Evolutionary conservation across 208 protist genomes (phyloP), one percentile per base, ranked within the genome.

Genomic region (Zelonia costaricensis): DNA sequence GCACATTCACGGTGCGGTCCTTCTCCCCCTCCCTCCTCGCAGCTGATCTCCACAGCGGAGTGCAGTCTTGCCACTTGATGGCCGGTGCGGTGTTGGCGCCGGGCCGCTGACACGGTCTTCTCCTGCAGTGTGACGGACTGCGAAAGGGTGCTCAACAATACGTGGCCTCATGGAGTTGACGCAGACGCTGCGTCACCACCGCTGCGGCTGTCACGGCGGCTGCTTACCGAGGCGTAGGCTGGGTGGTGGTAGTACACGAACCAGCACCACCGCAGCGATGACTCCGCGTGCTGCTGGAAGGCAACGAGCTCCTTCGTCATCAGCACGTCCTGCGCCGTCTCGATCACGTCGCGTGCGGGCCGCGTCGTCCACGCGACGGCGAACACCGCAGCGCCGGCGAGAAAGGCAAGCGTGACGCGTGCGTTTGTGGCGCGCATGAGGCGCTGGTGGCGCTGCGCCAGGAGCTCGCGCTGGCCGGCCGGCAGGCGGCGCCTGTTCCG

Each of bases 211-310:
- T 18, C 23, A 15, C 23, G 35, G 43, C 35, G 15, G 46, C 65
- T 18, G n/a, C 18, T 39, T 31, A 69, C 35, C 27, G 31, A 27
- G 9, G 66, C 58, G 56, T 94, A 94, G 15, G 72, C 76, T 10
- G 88, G 88, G 63, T 94, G 88, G 65, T 92, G 82, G 61, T 92
- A 88, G 62, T 94, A 94, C 23, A 94, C 83, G 54, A 74, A 74
- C 84, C 84, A 90, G 55, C 91, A 71, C 88, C 88, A 94, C 44
- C 79, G 81, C 59, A 94, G 62, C 20, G 69, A 61, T 1, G 61
- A 27, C 57, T 83, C 74, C 18, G 80, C 66, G 64, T 92, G 81
- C 28, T 82, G 65, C 57, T 94, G 88, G 60, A 83, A 91, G 8
- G 74, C 76, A 28, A 85, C 65, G 43, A 69, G 54, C 31, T 78